These are phyloP conservation scores for Russula sp. DNA, from an alignment of 768 basidiomycete genomes.

Conservation along the genomic window DNA sequence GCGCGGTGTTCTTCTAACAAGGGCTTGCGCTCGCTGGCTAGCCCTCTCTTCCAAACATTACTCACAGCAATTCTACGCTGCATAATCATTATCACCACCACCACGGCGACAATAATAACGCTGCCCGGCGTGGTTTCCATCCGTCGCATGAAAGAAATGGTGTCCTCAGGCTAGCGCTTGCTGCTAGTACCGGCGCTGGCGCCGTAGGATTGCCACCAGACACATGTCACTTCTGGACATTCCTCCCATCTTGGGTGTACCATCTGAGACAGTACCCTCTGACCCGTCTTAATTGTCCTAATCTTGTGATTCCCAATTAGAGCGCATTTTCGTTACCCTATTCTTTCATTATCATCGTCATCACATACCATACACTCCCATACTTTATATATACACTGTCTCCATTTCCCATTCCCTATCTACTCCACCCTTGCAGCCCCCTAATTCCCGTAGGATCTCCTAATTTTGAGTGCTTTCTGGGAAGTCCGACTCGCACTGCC, in stretches of 20 bases:
- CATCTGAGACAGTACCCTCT: not conserved
- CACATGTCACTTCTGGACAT: not conserved
- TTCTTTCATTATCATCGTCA: not conserved
- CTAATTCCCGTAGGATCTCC: conserved; percentile 6
- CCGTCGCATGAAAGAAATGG: not conserved
- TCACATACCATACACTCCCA: not conserved
- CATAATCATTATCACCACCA: conserved; percentile 1
- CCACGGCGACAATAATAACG: not conserved
- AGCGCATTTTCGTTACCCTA: conserved; percentile 7
- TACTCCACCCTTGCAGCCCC: not conserved
- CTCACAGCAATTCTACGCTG: not conserved
- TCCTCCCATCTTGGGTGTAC: not conserved
- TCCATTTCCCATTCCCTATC: not conserved
- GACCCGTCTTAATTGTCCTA: not conserved
- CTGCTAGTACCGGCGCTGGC: not conserved
- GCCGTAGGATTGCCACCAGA: not conserved
- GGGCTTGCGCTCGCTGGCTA: not conserved
- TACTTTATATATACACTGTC: conserved; percentile 2
- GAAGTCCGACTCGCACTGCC: not conserved
- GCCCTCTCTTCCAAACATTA: not conserved
- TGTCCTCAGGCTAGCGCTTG: not conserved
- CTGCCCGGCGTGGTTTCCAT: not conserved
- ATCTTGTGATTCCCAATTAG: conserved; percentile 11
- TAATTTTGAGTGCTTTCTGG: not conserved
- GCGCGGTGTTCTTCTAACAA: conserved; percentile 18